phyloP scores from a whole-genome alignment of 2,329 filamentous ascomycete genomes.

The Geosmithia putterillii region DNA sequence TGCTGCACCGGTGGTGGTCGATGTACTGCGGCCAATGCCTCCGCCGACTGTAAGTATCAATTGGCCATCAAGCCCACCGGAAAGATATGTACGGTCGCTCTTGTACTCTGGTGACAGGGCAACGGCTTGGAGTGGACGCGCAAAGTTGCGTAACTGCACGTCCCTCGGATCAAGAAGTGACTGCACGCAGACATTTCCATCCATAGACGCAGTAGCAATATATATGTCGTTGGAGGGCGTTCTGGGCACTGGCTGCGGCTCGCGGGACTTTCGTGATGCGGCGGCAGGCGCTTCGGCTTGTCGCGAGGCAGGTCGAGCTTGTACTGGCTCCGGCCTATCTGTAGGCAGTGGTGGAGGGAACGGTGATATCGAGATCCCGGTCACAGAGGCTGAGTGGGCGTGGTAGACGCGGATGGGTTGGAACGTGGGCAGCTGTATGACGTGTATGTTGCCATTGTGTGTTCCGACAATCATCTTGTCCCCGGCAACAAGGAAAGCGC shows the following conservation, averaged over 20 bases:
- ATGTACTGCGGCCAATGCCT: slow-evolving; percentile 68
- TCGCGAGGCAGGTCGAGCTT: slow-evolving; percentile 16
- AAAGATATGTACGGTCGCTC: slow-evolving; percentile 77
- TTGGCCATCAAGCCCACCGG: slow-evolving; percentile 78
- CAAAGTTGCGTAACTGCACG: slow-evolving; percentile 85
- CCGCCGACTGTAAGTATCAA: slow-evolving; percentile 79
- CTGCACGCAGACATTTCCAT: slow-evolving; percentile 88
- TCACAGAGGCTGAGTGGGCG: slow-evolving; percentile 85
- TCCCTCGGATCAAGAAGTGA: slow-evolving; percentile 81
- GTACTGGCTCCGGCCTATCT: slow-evolving; percentile 26
- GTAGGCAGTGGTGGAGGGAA: slow-evolving; percentile 48
- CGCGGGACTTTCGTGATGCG: slow-evolving; percentile 36
- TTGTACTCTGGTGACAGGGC: slow-evolving; percentile 93
- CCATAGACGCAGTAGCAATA: slow-evolving; percentile 86
- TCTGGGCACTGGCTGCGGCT: slow-evolving; percentile 49
- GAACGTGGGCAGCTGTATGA: slow-evolving; percentile 72
- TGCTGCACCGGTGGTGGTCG: slow-evolving; percentile 71
- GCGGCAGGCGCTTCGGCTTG: slow-evolving; percentile 31
- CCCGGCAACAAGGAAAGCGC: slow-evolving; percentile 76
- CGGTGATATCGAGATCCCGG: slow-evolving; percentile 80
- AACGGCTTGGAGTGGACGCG: slow-evolving; percentile 81
- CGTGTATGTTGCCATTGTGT: slow-evolving; percentile 92
- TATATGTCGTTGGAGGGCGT: slow-evolving; percentile 84
- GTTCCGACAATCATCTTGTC: slow-evolving; percentile 98
- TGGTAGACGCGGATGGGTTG: slow-evolving; percentile 77